Evolutionary conservation across 176 grass and related monocot species (phyloP).

Genomic region (Typha latifolia): DNA sequence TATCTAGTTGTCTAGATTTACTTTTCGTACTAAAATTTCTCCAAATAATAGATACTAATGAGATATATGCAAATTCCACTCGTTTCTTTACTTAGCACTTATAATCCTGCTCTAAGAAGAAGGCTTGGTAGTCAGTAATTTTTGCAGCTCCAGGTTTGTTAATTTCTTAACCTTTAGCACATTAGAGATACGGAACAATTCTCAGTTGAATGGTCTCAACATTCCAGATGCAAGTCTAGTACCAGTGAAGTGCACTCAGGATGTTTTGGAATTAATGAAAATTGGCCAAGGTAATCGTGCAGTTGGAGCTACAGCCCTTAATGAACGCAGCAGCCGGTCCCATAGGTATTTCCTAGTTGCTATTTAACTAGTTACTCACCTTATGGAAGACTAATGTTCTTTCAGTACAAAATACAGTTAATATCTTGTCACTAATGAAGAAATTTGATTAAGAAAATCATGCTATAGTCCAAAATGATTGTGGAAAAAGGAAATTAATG

Average conservation of each 20-base stretch:
- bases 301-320: conserved; percentile 71
- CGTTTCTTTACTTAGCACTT: not conserved
- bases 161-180: conserved; percentile 31
- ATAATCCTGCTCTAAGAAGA: not conserved
- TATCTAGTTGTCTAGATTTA: no score
- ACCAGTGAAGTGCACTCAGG: conserved; percentile 56
- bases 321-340: conserved; percentile 90
- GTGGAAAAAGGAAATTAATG: no score
- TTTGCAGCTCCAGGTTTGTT: not conserved
- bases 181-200: conserved; percentile 89
- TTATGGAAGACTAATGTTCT: not conserved
- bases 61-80: not conserved
- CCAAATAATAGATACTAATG: not conserved
- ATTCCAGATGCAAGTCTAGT: conserved; percentile 80
- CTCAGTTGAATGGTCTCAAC: conserved; percentile 81
- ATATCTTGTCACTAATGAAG: not conserved
- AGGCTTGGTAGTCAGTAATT: no score
- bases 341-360: conserved; percentile 49
- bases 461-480: not conserved
- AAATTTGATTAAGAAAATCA: not conserved
- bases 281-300: conserved; percentile 56
- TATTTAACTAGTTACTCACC: not conserved
- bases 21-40: not conserved
- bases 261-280: conserved; percentile 87
- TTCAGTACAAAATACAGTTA: not conserved